These are phyloP conservation scores for Penicillium paneum DNA, from an alignment of 2,329 filamentous ascomycete genomes.

Conservation along the genomic window DNA sequence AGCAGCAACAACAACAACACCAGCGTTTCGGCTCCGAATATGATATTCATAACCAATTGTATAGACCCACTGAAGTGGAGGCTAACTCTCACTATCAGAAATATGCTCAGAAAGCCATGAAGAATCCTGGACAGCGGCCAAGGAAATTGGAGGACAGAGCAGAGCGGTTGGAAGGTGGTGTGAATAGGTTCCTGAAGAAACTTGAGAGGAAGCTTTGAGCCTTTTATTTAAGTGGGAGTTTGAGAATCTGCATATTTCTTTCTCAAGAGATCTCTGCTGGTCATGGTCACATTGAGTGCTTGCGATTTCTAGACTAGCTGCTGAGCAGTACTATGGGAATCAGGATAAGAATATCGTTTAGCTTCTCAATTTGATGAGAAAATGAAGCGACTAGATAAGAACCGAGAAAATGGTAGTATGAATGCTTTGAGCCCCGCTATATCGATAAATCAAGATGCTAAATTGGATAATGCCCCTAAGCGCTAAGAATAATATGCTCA, in stretches of 20 bases:
- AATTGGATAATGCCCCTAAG: conserved; percentile 9
- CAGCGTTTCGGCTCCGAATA: conserved; percentile 33
- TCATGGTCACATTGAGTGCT: not conserved
- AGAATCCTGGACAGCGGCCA: conserved; percentile 32
- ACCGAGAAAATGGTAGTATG: not conserved
- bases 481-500: conserved; percentile 13
- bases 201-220: conserved; percentile 42
- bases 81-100: conserved; percentile 37
- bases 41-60: conserved; percentile 47
- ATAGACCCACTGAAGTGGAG: conserved; percentile 46
- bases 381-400: not conserved
- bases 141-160: conserved; percentile 40
- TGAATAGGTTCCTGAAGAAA: conserved; percentile 47
- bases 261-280: not conserved
- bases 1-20: conserved; percentile 25
- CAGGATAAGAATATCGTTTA: not conserved
- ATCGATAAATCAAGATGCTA: conserved; percentile 12
- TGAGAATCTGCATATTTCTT: not conserved
- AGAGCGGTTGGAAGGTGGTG: conserved; percentile 41
- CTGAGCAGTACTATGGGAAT: not conserved
- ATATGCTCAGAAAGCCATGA: conserved; percentile 32
- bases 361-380: not conserved
- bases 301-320: not conserved
- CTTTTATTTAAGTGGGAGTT: not conserved
- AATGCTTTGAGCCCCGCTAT: conserved; percentile 1